A percentile compares a stretch with the other conserved stretches of the same genome.
These are phyloP conservation scores for Blumeriella jaapii DNA, from an alignment of 2,329 filamentous ascomycete genomes.

Conservation along the genomic window DNA sequence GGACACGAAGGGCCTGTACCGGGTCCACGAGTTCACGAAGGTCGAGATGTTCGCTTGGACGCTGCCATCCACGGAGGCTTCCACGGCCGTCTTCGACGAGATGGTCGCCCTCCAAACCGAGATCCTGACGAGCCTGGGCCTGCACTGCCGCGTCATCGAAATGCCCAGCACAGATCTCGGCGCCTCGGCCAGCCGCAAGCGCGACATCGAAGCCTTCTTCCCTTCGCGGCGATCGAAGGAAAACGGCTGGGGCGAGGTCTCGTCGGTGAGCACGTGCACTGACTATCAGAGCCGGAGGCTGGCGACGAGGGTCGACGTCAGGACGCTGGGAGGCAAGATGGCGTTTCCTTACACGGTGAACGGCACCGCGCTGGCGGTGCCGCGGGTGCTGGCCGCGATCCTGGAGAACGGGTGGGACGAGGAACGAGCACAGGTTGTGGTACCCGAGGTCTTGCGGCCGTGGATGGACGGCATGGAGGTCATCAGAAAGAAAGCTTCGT, in stretches of 20 bases:
- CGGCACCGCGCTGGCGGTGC: constrained; percentile 85
- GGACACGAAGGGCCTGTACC: constrained; percentile 88
- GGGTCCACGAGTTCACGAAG: constrained; percentile 97
- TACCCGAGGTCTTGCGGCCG: constrained; percentile 68
- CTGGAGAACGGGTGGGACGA: constrained; percentile 88
- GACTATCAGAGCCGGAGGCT: constrained; percentile 87
- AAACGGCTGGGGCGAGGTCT: constrained; percentile 85
- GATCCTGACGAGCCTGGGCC: constrained; percentile 63
- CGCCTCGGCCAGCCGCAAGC: constrained; percentile 74
- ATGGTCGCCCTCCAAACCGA: constrained; percentile 80
- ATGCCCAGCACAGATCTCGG: constrained; percentile 88
- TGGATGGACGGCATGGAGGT: constrained; percentile 72
- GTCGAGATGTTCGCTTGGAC: constrained; percentile 97
- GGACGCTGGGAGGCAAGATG: constrained; percentile 39
- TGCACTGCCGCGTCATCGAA: constrained; percentile 81
- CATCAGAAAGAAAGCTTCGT: constrained; percentile 32
- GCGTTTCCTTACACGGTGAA: constrained; percentile 85
- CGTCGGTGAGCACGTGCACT: constrained; percentile 79
- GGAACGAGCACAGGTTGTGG: constrained; percentile 47
- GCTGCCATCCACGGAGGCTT: constrained; percentile 37
- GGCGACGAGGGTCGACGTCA: constrained; percentile 56
- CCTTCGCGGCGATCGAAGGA: constrained; percentile 59
- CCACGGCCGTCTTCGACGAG: constrained; percentile 61
- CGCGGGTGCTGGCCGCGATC: constrained; percentile 76
- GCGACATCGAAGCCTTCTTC: constrained; percentile 91